Base-by-base conservation (phyloP, 2,329 filamentous ascomycete genomes). In the Apiospora marii region DNA sequence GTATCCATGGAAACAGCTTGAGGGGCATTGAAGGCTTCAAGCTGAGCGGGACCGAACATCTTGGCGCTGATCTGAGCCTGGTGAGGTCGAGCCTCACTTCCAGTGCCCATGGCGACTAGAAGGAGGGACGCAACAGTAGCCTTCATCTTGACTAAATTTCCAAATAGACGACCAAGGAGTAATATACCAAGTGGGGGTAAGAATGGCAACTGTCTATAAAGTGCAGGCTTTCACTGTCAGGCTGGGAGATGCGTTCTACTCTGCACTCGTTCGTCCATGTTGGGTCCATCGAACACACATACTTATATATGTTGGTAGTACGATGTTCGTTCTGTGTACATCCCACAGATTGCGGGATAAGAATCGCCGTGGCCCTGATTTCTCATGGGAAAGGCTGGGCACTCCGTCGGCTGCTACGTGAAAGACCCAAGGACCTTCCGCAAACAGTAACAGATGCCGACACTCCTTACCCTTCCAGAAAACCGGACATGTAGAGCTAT, bases 131-230 rank as follows among this genome's bases (percentile, higher is more conserved):
- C 71, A 49, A 51, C 34, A 4, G 71, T 44, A 37, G 58, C 24
- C 71, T 72, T 72, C 71, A 72, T 72, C 58, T 64, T 64, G 58
- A 41, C 30, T 41, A 12, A 12, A 37, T 24, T 19, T 64, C n/a
- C 34, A n/a, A 13, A 22, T 14, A 41, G 22, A 24, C 30, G 34
- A 64, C 10, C 24, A 58, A 4, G 22, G 34, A 41, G 16, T n/a
- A 37, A 3, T 2, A 64, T 41, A 24, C 4, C 7, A 37, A n/a
- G n/a, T 6, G 30, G 19, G 58, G n/a, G 13, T 22, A 64, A 24
- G 34, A 64, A 10, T 5, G 30, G 30, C 30, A 41, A 34, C 12
- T n/a, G 58, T 64, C 22, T 64, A 41, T 64, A 64, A n/a, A 19
- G 34, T 37, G 34, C 30, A 41, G 22, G 19, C 13, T 14, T 41